Conservation (phyloP, 2,329 filamentous ascomycete species). For the Hypocrella siamensis region DNA sequence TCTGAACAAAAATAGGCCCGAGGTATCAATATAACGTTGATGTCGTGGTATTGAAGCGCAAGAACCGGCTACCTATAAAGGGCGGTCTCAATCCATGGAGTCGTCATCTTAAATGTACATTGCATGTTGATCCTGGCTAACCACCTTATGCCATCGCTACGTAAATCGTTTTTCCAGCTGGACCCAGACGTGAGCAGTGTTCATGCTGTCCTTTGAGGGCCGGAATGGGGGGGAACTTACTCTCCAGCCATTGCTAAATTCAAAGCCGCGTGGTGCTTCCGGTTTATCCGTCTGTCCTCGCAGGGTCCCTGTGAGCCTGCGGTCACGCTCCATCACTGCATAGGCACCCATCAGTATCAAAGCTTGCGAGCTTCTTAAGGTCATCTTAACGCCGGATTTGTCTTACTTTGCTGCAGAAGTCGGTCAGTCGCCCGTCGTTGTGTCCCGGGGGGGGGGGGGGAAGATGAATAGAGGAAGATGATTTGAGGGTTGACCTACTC, state of each 20-base stretch:
- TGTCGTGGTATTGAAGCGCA: neutral
- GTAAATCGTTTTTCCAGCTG: slow-evolving; percentile 39
- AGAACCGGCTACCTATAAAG: neutral
- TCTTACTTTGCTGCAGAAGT: slow-evolving; percentile 36
- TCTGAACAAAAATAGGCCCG: slow-evolving; percentile 63
- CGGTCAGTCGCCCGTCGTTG: slow-evolving; percentile 6
- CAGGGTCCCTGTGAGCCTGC: slow-evolving; percentile 41
- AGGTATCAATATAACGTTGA: slow-evolving; percentile 33
- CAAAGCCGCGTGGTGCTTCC: slow-evolving; percentile 41
- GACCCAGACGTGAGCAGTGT: slow-evolving; percentile 2
- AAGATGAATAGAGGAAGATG: neutral
- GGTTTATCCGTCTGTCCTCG: slow-evolving; percentile 42
- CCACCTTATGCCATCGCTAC: slow-evolving; percentile 11
- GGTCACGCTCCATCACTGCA: slow-evolving; percentile 52
- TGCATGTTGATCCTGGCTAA: neutral
- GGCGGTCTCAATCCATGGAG: too few relatives aligned
- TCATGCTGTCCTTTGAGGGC: neutral
- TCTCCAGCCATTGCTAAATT: slow-evolving; percentile 48
- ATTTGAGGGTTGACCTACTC: slow-evolving; percentile 23
- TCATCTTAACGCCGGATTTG: too few relatives aligned
- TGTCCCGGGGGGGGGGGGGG: too few relatives aligned
- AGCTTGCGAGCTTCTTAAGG: neutral
- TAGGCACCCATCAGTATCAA: slow-evolving; percentile 1
- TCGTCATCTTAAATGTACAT: neutral
- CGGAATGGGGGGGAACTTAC: slow-evolving; percentile 20